Base-by-base conservation (phyloP, 495 filamentous ascomycete genomes). In the Amorphotheca resinae region DNA sequence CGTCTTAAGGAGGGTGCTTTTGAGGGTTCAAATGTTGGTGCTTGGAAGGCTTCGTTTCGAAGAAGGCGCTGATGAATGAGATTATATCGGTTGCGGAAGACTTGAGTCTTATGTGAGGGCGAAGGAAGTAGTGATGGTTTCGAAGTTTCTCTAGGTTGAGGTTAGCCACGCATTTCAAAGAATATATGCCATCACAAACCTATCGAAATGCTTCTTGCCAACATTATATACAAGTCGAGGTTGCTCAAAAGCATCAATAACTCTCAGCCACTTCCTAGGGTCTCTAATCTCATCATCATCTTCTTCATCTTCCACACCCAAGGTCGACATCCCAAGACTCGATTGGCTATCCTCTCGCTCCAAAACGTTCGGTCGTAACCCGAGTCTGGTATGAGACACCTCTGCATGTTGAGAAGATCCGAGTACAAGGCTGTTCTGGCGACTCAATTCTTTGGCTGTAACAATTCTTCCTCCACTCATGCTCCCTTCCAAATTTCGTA, bases 41-140 rank as follows among this genome's bases (percentile, higher is more conserved):
- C 74, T 54, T 95, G 89, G 52, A 96, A 98, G 7, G 84, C 75
- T 56, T 95, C 89, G 56, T 95, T 95, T 23, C 91, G 79, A 9
- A 96, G 69, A 11, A 96, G 72, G 4, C 93, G 76, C 53, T 95
- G 87, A 55, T 95, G 83, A 22, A 96, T 75, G 28, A 95, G 66
- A 49, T 93, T 80, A 57, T 89, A 94, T 34, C 88, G 72, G 57
- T 94, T 84, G 35, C 87, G 76, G 62, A 95, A 95, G 33, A 93
- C 63, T 9, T 76, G 63, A 7, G 84, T 93, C 52, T 93, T 94
- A 51, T 84, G 80, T 3, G 80, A 74, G 16, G 86, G 77, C 1
- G 77, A 66, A 0, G 91, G 87, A 42, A 96, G 76, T 25, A 95
- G 60, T 0, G 83, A 80, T 12, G 87, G 79, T 45, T 77, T 80